These are phyloP conservation scores for Neocatenulostroma microsporum DNA, from an alignment of 2,329 filamentous ascomycete species.

Conservation along the genomic window DNA sequence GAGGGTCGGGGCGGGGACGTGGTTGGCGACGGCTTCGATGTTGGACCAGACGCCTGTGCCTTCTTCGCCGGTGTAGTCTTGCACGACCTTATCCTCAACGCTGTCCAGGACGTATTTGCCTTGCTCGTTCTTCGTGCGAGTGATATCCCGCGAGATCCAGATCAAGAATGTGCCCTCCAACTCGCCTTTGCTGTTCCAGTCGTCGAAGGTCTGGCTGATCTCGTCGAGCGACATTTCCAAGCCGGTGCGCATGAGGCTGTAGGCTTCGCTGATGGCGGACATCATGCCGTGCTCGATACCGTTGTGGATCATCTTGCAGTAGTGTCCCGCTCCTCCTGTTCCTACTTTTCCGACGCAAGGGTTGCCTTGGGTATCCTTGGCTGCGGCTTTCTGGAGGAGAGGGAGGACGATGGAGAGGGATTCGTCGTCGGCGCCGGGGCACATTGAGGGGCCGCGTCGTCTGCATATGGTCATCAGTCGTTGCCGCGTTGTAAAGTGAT, in stretches of 20 bases:
- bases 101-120: conserved; percentile 48
- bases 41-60: conserved; percentile 61
- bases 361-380: conserved; percentile 52
- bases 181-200: conserved; percentile 54
- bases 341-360: conserved; percentile 56
- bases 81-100: conserved; percentile 63
- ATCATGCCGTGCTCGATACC: conserved; percentile 69
- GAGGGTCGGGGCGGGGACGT: conserved; percentile 59
- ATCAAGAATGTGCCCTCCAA: conserved; percentile 55
- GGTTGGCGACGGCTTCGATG: conserved; percentile 52
- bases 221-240: conserved; percentile 54
- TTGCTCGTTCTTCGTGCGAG: conserved; percentile 42
- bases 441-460: conserved; percentile 58
- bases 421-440: conserved; percentile 53
- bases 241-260: conserved; percentile 53
- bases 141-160: conserved; percentile 55
- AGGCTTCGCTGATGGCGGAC: conserved; percentile 56
- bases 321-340: conserved; percentile 58
- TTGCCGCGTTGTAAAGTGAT: background rate
- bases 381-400: conserved; percentile 53
- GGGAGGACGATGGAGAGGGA: conserved; percentile 54
- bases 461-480: conserved; percentile 11
- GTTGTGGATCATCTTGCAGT: conserved; percentile 70
- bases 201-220: conserved; percentile 51
- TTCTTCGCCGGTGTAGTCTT: conserved; percentile 59